Evolutionary conservation across 306 rosid genomes (phyloP), one percentile per base, ranked within the genome.

Genomic region (Carpinus fangiana): DNA sequence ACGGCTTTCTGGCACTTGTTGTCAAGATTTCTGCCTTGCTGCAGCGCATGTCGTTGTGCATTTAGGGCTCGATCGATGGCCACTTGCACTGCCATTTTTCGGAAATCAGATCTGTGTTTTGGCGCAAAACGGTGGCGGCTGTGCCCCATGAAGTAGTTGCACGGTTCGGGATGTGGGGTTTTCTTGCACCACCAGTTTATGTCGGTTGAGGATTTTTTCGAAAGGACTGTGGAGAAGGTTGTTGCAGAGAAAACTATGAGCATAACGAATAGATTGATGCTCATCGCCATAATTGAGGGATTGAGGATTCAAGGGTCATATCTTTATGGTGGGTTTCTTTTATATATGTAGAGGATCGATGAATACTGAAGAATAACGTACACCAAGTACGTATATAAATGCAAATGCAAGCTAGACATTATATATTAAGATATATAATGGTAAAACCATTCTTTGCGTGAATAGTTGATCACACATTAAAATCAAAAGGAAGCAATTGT

Each of bases 121-220:
- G 89, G 80, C 0, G 26, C 59, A 73, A 81, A 62, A 21, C 26
- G 77, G 59, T 74, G 69, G 53, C 52, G 76, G 66, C 31, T 72
- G n/a, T 84, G 88, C 16, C 83, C 77, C 84, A 88, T 54, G 88
- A 69, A 87, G 83, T 77, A 84, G 54, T 81, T 78, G 89, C 98
- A 94, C 72, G 89, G 81, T 1, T 67, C 82, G 0, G 98, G 97
- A 72, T 94, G 89, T 14, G 98, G 98, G 1, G 97, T 94, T 76
- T 78, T 85, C 70, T 78, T 68, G 90, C 98, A 94, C 98, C 98
- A 94, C 86, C 83, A 80, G 26, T 74, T 83, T 12, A 92, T 83
- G 77, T 82, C 56, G 5, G 72, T 71, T 36, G 86, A 69, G 45
- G 85, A 79, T 57, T 69, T 71, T 78, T 73, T 82, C 23, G 96